Evolutionary conservation across 768 basidiomycete genomes (phyloP).

Genomic region (Mycena kentingensis): DNA sequence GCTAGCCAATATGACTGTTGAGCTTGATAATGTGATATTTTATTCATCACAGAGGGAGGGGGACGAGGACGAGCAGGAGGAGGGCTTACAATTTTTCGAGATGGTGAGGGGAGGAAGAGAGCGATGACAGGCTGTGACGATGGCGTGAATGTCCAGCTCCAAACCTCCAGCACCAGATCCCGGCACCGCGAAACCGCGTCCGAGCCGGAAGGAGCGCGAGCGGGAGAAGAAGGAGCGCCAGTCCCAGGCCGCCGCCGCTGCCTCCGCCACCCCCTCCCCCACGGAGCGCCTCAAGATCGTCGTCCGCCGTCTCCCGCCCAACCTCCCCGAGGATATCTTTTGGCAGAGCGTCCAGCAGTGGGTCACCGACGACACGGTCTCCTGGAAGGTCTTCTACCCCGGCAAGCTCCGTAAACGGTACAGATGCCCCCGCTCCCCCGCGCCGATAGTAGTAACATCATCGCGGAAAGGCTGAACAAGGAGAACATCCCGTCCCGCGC

Average conservation of each 20-base stretch:
- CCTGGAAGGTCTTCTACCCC: conserved; percentile 66
- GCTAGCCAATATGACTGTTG: conserved; percentile 58
- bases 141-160: conserved; percentile 4
- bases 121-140: conserved; percentile 8
- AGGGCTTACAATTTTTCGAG: background rate
- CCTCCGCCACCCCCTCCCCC: conserved; percentile 22
- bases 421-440: conserved; percentile 20
- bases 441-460: conserved; percentile 10
- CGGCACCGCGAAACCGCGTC: conserved; percentile 26
- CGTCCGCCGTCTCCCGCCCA: conserved; percentile 86
- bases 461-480: conserved; percentile 63
- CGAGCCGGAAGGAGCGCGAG: conserved; percentile 39
- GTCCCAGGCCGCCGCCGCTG: conserved; percentile 12
- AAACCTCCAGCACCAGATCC: too few relatives aligned
- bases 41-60: conserved; percentile 46
- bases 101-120: conserved; percentile 8
- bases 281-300: conserved; percentile 80
- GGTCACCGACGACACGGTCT: conserved; percentile 73
- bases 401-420: conserved; percentile 76
- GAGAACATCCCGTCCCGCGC: conserved; percentile 87
- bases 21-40: conserved; percentile 62
- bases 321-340: conserved; percentile 89
- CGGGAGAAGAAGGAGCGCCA: conserved; percentile 39
- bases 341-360: conserved; percentile 89
- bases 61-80: background rate